Base-by-base conservation (phyloP, 805 yeast genomes). In the Candida yuanshanica region DNA sequence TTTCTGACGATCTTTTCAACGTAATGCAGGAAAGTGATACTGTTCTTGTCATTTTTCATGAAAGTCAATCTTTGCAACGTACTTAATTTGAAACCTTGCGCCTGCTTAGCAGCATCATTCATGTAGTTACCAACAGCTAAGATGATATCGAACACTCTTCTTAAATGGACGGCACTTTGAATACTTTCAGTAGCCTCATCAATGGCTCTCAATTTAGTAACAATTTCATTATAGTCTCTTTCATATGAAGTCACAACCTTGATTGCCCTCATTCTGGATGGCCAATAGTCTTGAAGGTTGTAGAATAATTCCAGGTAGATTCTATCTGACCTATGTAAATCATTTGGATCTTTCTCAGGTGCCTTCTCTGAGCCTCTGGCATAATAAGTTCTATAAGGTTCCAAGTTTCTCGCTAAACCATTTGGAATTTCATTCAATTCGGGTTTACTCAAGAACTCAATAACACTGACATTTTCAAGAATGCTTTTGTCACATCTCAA, bases 51-150 rank as follows among this genome's bases (percentile, higher is more conserved):
- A 62, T 91, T 96, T 58, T 93, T 93, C 64, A 95, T 81, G 51
- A 95, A 89, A 24, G 83, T 86, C 44, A 93, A 71, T 51, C 98
- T 69, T 55, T 89, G 96, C 39, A 93, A 70, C n/a, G 96, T 86
- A 35, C 86, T 82, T 45, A 93, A 68, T 54, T 84, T 83, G 71
- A 95, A 95, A 4, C 99, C 99, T 49, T 77, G 74, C 1, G 97
- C 98, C 59, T 89, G 95, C 53, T 89, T 90, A 2, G 89, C 96
- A n/a, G 23, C 43, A 26, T 43, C 46, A 59, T 95, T 93, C 99
- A 93, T 93, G 60, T 81, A 91, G 60, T 93, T 93, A 44, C 99
- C 99, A 38, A 93, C 93, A 4, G 90, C 81, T 48, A 90, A 68
- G 46, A 93, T 91, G 36, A 93, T 78, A 42, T 86, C 89, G 55